Evolutionary conservation across 225 moss, liverwort and hornwort genomes (phyloP), one percentile per base, ranked within the genome.

Genomic region (Lunularia cruciata): DNA sequence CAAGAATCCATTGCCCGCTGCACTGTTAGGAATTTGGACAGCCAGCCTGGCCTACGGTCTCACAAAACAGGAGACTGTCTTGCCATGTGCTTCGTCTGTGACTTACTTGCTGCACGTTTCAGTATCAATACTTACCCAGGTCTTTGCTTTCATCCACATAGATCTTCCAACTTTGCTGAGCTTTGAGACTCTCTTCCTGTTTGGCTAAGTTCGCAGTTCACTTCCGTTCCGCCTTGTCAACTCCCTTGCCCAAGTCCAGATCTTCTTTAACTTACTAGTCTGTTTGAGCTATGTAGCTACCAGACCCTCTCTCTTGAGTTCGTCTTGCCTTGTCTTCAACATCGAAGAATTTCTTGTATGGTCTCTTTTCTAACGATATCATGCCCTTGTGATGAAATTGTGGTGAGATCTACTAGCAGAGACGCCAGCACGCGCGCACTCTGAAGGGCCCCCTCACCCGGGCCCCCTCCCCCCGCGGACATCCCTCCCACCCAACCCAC

Each of bases 11-110:
- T 23, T 51, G 53, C 37, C 48, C 32, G 65, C 65, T 46, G 8
- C 65, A 32, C 31, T 65, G 48, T 47, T 48, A 22, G 68, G 68
- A 52, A 52, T 52, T 53, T 68, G 52, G 68, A 25, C 51, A 37
- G 68, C 68, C 68, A 68, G 68, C 67, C 73, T 65, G 57, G 58
- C 74, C 64, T 48, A 69, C 57, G 12, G 49, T 70, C 23, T 58
- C 51, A 27, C 64, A 35, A 18, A 47, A 47, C 31, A 69, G 22
- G 47, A 20, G 7, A 37, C 37, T 52, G 38, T 53, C 68, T 53
- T 37, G 68, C 68, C 68, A 68, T 68, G 65, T 65, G 46, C 65
- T 26, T 30, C 31, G 45, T 65, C 46, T 47, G 65, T 19, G 19
- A 65, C 65, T 47, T 61, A 40, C 61, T 45, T 65, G 65, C 26